Evolutionary conservation across 1,139 yeast genomes (phyloP).

Genomic region (Zygoascus meyerae): DNA sequence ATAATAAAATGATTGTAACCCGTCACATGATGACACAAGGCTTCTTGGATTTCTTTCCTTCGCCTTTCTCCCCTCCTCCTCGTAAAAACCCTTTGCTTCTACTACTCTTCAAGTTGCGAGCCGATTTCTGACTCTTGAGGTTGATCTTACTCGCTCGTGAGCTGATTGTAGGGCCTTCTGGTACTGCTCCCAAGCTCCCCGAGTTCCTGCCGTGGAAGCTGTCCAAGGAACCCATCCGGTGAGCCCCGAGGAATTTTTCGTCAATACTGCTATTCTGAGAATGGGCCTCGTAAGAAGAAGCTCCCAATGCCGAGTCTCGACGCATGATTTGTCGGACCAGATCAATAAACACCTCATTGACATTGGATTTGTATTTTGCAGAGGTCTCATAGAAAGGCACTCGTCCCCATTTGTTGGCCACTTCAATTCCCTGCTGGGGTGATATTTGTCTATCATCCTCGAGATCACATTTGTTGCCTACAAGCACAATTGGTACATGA

Average conservation of each 20-base stretch:
- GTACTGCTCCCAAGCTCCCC: too few species aligned
- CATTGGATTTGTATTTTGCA: constrained; percentile 80
- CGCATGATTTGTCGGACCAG: constrained; percentile 64
- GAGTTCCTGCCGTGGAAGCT: too few species aligned
- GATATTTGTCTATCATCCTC: constrained; percentile 56
- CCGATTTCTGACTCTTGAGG: too few species aligned
- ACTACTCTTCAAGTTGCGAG: too few species aligned
- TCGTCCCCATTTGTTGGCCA: constrained; percentile 84
- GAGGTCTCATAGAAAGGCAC: constrained; percentile 78
- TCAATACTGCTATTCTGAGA: constrained; percentile 12
- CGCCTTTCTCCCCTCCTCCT: too few species aligned
- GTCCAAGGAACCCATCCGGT: background rate
- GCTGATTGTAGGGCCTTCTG: too few species aligned
- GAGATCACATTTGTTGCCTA: constrained; percentile 55
- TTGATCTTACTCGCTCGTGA: background rate
- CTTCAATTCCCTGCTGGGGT: constrained; percentile 42
- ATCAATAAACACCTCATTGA: constrained; percentile 82
- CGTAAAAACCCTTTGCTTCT: too few species aligned
- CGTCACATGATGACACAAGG: constrained; percentile 7
- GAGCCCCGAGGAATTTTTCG: background rate
- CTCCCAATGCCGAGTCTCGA: constrained; percentile 30
- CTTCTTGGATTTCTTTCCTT: constrained; percentile 5
- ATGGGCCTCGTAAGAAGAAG: constrained; percentile 10
- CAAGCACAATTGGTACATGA: constrained; percentile 39
- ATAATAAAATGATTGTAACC: background rate